Conservation (phyloP, 345 rosid species). For the Capsella bursapastoris region DNA sequence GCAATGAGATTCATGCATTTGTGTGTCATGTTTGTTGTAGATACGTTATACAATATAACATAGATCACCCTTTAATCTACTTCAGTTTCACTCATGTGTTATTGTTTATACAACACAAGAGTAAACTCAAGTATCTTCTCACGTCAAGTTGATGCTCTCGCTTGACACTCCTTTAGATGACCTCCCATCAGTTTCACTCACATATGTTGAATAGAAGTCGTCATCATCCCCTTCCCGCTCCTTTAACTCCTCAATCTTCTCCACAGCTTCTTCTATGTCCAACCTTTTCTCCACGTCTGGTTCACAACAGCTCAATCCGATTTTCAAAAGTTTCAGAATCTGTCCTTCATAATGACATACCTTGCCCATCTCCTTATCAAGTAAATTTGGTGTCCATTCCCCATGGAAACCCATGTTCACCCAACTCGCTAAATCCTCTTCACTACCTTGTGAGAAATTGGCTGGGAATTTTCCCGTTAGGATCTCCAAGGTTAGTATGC, state of each 20-base stretch:
- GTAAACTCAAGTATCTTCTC: neutral
- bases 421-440: slow-evolving; percentile 63
- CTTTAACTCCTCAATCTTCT: slow-evolving; percentile 68
- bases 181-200: slow-evolving; percentile 59
- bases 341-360: slow-evolving; percentile 47
- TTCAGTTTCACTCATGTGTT: slow-evolving; percentile 7
- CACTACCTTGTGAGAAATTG: slow-evolving; percentile 53
- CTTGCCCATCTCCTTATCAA: slow-evolving; percentile 66
- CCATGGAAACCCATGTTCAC: slow-evolving; percentile 46
- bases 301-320: slow-evolving; percentile 79
- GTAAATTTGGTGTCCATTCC: slow-evolving; percentile 43
- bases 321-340: slow-evolving; percentile 58
- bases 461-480: slow-evolving; percentile 66
- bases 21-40: slow-evolving; percentile 20
- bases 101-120: slow-evolving; percentile 5
- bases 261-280: slow-evolving; percentile 63
- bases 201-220: slow-evolving; percentile 55
- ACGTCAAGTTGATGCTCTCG: slow-evolving; percentile 36
- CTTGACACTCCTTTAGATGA: slow-evolving; percentile 41
- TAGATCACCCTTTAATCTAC: slow-evolving; percentile 12
- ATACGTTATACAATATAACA: slow-evolving; percentile 4
- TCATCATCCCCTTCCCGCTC: slow-evolving; percentile 55
- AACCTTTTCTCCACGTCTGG: slow-evolving; percentile 71
- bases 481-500: slow-evolving; percentile 77
- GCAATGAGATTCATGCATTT: neutral